These are phyloP conservation scores for Pseudoturritis turrita DNA, from an alignment of 345 rosid species.

Conservation along the genomic window DNA sequence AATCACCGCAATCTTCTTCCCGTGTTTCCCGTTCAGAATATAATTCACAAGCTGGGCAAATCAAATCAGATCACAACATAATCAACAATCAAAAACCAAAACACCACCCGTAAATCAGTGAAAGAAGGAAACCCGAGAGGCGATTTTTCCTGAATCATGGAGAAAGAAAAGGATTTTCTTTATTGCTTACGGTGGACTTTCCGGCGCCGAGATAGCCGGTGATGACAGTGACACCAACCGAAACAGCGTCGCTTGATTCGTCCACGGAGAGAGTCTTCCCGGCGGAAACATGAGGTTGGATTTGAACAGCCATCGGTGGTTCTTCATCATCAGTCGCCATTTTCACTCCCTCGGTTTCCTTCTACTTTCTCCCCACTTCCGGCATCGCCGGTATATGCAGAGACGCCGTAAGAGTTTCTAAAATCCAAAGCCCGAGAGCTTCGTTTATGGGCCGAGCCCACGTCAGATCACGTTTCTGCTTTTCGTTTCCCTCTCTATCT, in stretches of 20 bases:
- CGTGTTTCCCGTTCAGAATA: slow-evolving; percentile 73
- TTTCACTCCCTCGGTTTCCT: not conserved
- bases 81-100: not conserved
- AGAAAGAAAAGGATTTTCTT: not conserved
- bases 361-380: not conserved
- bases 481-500: too few species aligned
- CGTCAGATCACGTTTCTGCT: too few species aligned
- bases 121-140: too few species aligned
- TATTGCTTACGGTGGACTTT: slow-evolving; percentile 74
- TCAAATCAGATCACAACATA: not conserved
- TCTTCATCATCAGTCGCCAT: slow-evolving; percentile 72
- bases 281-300: slow-evolving; percentile 17
- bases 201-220: slow-evolving; percentile 98
- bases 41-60: slow-evolving; percentile 67
- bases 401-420: not conserved
- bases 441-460: slow-evolving; percentile 16
- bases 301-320: slow-evolving; percentile 67
- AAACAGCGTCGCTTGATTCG: slow-evolving; percentile 19
- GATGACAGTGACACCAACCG: slow-evolving; percentile 81
- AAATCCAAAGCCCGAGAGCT: not conserved
- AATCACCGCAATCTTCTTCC: slow-evolving; percentile 86
- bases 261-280: not conserved
- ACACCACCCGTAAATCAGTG: not conserved
- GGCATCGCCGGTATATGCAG: not conserved
- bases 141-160: too few species aligned